These are phyloP conservation scores for Stephanodiscus minutulus DNA, from an alignment of 108 stramenopile genomes.

Conservation along the genomic window DNA sequence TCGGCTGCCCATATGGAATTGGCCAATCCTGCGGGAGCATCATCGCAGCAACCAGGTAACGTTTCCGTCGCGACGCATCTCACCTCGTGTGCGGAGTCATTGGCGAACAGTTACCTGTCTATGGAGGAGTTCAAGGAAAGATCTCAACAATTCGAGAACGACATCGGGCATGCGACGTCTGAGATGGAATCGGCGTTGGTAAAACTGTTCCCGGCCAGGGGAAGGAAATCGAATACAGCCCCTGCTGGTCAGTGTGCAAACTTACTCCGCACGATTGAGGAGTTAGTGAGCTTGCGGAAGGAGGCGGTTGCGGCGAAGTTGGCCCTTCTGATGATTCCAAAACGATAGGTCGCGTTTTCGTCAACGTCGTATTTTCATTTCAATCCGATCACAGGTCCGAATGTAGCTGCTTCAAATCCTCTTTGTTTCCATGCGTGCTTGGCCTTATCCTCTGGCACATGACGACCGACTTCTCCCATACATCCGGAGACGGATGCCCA, in stretches of 20 bases:
- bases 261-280: conserved; percentile 16
- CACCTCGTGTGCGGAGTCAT: conserved; percentile 24
- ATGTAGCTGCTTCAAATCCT: too few relatives aligned
- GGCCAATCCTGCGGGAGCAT: conserved; percentile 6
- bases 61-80: not conserved
- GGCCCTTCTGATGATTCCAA: conserved; percentile 26
- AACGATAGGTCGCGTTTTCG: conserved; percentile 3
- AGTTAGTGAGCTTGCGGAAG: conserved; percentile 29
- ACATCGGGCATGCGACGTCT: conserved; percentile 14
- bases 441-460: too few relatives aligned
- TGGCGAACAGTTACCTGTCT: conserved; percentile 20
- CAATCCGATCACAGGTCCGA: too few relatives aligned
- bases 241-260: conserved; percentile 3
- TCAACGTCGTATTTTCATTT: too few relatives aligned
- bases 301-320: conserved; percentile 29
- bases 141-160: conserved; percentile 18
- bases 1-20: conserved; percentile 13
- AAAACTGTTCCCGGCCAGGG: conserved; percentile 30
- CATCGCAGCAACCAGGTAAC: not conserved
- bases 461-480: too few relatives aligned
- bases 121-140: conserved; percentile 5
- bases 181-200: conserved; percentile 23
- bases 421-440: too few relatives aligned
- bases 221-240: conserved; percentile 9
- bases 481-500: too few relatives aligned